Percentiles rank a stretch among this genome's conserved stretches.
Evolutionary conservation across 2,329 filamentous ascomycete species (phyloP).

Genomic region (Talaromyces sp.): DNA sequence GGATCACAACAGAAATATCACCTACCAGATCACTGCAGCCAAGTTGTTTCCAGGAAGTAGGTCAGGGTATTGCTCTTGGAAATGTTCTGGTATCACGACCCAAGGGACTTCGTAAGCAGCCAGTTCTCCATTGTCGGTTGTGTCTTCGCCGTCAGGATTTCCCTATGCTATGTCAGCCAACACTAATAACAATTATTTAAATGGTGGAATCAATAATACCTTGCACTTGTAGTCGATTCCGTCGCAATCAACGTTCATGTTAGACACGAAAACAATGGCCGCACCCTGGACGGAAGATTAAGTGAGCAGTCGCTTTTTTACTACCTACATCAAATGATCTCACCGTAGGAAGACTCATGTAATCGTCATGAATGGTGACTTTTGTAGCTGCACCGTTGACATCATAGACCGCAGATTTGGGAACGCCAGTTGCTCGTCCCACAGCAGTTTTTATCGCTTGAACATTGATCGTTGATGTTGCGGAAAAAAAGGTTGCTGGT

Average conservation of each 20-base stretch:
- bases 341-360: background rate
- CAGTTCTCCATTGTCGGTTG: conserved; percentile 25
- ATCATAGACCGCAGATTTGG: conserved; percentile 19
- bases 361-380: conserved; percentile 24
- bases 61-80: conserved; percentile 15
- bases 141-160: conserved; percentile 19
- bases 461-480: conserved; percentile 18
- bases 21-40: background rate
- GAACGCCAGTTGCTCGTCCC: conserved; percentile 18
- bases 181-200: background rate
- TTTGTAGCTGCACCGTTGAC: conserved; percentile 14
- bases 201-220: conserved; percentile 8
- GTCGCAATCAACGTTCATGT: conserved; percentile 31
- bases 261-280: conserved; percentile 22
- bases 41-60: background rate
- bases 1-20: background rate
- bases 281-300: conserved; percentile 16
- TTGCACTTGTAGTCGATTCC: conserved; percentile 22
- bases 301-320: background rate
- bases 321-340: background rate
- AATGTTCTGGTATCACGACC: conserved; percentile 25
- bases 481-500: conserved; percentile 21
- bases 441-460: conserved; percentile 20
- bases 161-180: conserved; percentile 14
- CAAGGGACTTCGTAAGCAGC: conserved; percentile 27